These are phyloP conservation scores for Oldenlandia corymbosa DNA, from an alignment of 257 asterid species.

Conservation along the genomic window DNA sequence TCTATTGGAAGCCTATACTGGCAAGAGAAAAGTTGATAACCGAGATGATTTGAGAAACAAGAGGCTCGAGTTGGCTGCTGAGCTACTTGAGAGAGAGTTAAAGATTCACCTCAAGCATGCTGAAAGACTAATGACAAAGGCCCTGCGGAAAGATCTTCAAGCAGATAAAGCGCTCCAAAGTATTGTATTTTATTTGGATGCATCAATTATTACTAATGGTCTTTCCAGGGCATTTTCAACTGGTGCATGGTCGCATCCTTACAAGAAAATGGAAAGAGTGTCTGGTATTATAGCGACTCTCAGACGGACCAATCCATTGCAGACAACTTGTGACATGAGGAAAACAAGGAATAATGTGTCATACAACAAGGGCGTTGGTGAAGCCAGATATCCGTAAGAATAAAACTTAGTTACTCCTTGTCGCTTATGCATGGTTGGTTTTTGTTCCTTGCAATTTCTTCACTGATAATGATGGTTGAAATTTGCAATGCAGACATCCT, in stretches of 20 bases:
- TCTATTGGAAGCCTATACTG: constrained; percentile 64
- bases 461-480: constrained; percentile 11
- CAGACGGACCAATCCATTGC: constrained; percentile 87
- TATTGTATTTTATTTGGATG: constrained; percentile 67
- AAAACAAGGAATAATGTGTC: constrained; percentile 83
- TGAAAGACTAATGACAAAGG: constrained; percentile 67
- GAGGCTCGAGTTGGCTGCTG: constrained; percentile 85
- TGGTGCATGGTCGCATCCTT: constrained; percentile 89
- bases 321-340: constrained; percentile 77
- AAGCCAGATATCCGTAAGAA: constrained; percentile 93
- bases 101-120: constrained; percentile 72
- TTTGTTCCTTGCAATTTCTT: constrained; percentile 4
- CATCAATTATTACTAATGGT: constrained; percentile 80
- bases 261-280: constrained; percentile 76
- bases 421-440: too few species aligned
- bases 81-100: constrained; percentile 75
- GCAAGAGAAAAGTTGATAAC: constrained; percentile 71
- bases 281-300: constrained; percentile 89
- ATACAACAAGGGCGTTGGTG: constrained; percentile 85
- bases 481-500: constrained; percentile 62
- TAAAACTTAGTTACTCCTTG: too few species aligned
- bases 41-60: constrained; percentile 84
- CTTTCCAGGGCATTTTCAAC: constrained; percentile 92
- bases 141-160: constrained; percentile 71
- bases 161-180: constrained; percentile 50